Conservation (phyloP, 805 yeast genomes). For the Candida ipomoeae region DNA sequence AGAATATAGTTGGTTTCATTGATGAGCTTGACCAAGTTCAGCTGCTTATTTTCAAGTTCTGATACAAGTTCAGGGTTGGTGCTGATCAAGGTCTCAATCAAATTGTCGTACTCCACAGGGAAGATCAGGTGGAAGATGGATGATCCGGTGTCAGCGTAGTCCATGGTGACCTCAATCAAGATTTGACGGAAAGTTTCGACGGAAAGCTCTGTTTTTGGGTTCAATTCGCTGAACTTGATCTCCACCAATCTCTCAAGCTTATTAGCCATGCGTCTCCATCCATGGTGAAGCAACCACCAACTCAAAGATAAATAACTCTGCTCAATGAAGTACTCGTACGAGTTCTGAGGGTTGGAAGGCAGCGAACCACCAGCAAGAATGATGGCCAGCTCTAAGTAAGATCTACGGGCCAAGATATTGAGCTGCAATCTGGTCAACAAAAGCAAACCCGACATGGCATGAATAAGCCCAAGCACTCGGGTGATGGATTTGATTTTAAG, state of each 20-base stretch:
- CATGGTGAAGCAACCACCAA: conserved; percentile 92
- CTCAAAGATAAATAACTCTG: conserved; percentile 82
- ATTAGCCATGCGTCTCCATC: conserved; percentile 61
- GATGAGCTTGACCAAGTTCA: conserved; percentile 36
- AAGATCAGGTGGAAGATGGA: conserved; percentile 27
- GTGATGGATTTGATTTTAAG: conserved; percentile 72
- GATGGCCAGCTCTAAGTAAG: conserved; percentile 76
- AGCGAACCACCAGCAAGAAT: conserved; percentile 54
- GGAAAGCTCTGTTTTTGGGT: conserved; percentile 69
- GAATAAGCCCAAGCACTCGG: conserved; percentile 65
- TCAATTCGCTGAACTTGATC: conserved; percentile 55
- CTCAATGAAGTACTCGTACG: conserved; percentile 54
- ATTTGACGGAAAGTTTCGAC: conserved; percentile 53
- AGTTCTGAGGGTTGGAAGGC: conserved; percentile 14
- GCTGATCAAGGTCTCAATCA: conserved; percentile 46
- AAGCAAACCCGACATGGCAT: conserved; percentile 64
- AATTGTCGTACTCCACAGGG: conserved; percentile 35
- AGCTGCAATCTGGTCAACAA: conserved; percentile 80
- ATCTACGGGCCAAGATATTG: conserved; percentile 81
- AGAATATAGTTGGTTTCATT: conserved; percentile 45
- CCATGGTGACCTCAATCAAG: conserved; percentile 23
- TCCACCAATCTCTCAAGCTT: conserved; percentile 55
- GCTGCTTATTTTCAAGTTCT: conserved; percentile 34
- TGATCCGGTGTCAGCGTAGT: conserved; percentile 14
- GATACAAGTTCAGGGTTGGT: conserved; percentile 41